Evolutionary conservation across 352 stramenopile genomes (phyloP), one percentile per base, ranked within the genome.

Genomic region (Pythium oligandrum): DNA sequence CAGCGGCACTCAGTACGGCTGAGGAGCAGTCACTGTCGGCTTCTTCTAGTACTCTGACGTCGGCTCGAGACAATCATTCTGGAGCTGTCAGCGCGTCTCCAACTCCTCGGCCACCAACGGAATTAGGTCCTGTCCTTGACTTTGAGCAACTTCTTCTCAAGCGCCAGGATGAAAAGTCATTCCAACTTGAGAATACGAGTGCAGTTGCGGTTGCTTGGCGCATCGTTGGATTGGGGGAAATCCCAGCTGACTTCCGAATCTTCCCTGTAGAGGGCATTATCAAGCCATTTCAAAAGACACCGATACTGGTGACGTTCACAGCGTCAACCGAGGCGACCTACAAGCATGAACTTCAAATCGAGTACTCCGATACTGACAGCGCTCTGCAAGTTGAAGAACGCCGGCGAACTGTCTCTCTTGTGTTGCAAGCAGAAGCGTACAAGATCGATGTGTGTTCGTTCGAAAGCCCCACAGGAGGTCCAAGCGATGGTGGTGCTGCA

Each of bases 81-180:
- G 44, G 35, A 12, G 7, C 17, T 7, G 3, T 3, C 40, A 40
- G 30, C 43, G 52, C 40, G 36, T 32, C 46, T 11, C 6, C 43
- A 40, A 42, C 40, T 26, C 30, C 53, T 45, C n/a, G 44, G 36
- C 12, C 51, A 34, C 11, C 35, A 4, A 59, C 33, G 7, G 4
- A 62, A 36, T 5, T 7, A 10, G 48, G 39, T 2, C 69, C 68
- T 2, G 48, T 88, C 0, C 61, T 98, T 17, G 86, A 98, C 56
- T 98, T 98, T 42, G 91, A 96, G 48, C 74, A 96, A 33, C 55
- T 98, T 37, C 62, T 98, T n/a, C 63, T 98, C 30, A 84, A 87
- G 44, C 79, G 84, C 0, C 68, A 84, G 42, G 88, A 98, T 37
- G 86, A 92, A 44, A 91, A 89, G 38, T 82, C 68, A 3, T 96